A percentile compares a stretch with the other conserved stretches of the same genome.
phyloP scores from a whole-genome alignment of 768 basidiomycete species.

The Suillus discolor region DNA sequence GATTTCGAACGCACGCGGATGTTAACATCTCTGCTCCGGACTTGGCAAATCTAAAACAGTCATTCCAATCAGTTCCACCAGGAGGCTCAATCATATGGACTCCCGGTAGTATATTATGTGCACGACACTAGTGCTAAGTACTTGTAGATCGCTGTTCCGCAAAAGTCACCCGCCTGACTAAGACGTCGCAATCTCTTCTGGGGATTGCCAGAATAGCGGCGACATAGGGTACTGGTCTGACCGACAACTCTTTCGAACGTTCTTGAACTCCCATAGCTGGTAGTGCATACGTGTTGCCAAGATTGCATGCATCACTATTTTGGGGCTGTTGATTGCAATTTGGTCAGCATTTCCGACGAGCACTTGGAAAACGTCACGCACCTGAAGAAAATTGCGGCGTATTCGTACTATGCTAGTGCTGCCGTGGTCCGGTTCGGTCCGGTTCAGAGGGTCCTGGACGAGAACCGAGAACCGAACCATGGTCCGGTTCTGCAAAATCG shows the following conservation, averaged over 20 bases:
- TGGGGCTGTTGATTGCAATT: neutral
- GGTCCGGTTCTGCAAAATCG: too few relatives aligned
- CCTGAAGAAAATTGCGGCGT: neutral
- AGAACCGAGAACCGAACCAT: too few relatives aligned
- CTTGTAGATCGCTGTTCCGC: neutral
- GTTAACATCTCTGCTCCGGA: neutral
- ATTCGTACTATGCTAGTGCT: neutral
- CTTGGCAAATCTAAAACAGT: neutral
- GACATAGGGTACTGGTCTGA: neutral
- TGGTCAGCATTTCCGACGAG: neutral
- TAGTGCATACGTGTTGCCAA: constrained; percentile 2
- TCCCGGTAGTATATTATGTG: neutral
- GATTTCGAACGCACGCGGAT: neutral
- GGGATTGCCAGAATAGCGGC: neutral
- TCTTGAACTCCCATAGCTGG: neutral
- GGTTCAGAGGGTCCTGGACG: too few relatives aligned
- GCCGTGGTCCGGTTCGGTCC: too few relatives aligned
- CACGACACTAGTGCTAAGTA: neutral
- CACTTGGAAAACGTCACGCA: neutral
- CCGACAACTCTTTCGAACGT: neutral
- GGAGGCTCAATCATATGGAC: neutral
- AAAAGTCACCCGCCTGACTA: neutral
- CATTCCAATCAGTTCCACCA: too few relatives aligned
- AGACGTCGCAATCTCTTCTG: neutral
- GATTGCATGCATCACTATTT: neutral